Conservation (phyloP, 2,329 filamentous ascomycete genomes). For the Sporothrix phasma region DNA sequence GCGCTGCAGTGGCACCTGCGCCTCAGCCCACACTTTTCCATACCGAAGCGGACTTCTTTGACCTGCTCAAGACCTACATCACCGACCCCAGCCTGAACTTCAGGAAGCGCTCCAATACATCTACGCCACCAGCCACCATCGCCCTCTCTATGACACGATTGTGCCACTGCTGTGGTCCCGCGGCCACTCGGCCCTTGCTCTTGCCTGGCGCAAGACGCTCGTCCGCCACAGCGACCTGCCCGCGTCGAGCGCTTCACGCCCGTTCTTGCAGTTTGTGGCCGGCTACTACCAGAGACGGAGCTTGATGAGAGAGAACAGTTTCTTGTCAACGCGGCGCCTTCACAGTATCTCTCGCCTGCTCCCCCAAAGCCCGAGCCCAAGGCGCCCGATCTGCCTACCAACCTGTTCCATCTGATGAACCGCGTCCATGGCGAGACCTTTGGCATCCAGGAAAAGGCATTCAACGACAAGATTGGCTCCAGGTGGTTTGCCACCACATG, state of each 20-base stretch:
- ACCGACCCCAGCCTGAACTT: conserved; percentile 28
- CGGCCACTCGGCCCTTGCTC: conserved; percentile 36
- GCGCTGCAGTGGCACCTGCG: conserved; percentile 40
- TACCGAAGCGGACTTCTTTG: conserved; percentile 33
- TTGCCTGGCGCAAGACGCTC: conserved; percentile 38
- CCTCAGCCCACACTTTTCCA: conserved; percentile 34
- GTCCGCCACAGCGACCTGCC: conserved; percentile 35
- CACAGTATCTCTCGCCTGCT: not conserved
- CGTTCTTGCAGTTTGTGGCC: conserved; percentile 39
- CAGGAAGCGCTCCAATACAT: conserved; percentile 35
- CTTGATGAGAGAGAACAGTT: conserved; percentile 31
- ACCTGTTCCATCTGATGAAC: conserved; percentile 20
- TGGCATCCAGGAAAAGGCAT: conserved; percentile 35
- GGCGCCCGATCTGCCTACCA: conserved; percentile 8
- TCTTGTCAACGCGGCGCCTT: conserved; percentile 11
- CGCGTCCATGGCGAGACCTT: conserved; percentile 32
- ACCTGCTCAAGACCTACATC: conserved; percentile 29
- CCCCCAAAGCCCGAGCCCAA: not conserved
- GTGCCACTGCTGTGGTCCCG: conserved; percentile 41
- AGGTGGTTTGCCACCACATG: conserved; percentile 67
- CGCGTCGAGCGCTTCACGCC: conserved; percentile 29
- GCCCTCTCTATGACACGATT: conserved; percentile 39
- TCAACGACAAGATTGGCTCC: conserved; percentile 64
- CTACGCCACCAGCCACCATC: conserved; percentile 36
- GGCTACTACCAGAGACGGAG: conserved; percentile 34